A percentile compares a stretch with the other conserved stretches of the same genome.
Evolutionary conservation across 2,329 filamentous ascomycete species (phyloP).

Genomic region (Aspergillus ochraceoroseus): DNA sequence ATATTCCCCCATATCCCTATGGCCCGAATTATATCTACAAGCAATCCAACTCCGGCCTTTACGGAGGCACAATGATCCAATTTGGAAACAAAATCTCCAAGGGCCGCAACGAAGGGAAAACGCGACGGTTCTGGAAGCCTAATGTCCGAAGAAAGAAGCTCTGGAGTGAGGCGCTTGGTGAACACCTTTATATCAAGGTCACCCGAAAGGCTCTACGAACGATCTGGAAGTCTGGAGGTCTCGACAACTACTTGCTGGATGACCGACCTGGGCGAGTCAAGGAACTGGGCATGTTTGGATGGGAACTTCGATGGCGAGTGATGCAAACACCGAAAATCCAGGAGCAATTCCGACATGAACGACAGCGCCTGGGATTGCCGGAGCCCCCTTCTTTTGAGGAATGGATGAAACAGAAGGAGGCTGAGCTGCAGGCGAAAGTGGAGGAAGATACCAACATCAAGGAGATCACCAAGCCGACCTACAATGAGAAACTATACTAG

Average conservation of each 20-base stretch:
- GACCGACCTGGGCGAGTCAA: constrained; percentile 71
- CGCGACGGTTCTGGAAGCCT: constrained; percentile 47
- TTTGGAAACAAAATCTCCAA: constrained; percentile 51
- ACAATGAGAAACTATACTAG: constrained; percentile 30
- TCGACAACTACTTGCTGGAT: constrained; percentile 87
- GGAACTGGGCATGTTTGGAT: constrained; percentile 84
- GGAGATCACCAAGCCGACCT: constrained; percentile 30
- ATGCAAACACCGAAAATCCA: constrained; percentile 71
- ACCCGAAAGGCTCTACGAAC: constrained; percentile 46
- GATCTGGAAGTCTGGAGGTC: constrained; percentile 78
- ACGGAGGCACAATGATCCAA: constrained; percentile 44
- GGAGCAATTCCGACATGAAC: constrained; percentile 61
- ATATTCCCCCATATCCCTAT: constrained; percentile 47
- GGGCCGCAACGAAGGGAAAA: constrained; percentile 47
- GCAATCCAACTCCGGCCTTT: constrained; percentile 47
- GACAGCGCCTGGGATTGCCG: constrained; percentile 61
- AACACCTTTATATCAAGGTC: constrained; percentile 45
- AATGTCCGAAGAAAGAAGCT: constrained; percentile 48
- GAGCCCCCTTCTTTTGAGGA: constrained; percentile 44
- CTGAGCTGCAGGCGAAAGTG: constrained; percentile 38
- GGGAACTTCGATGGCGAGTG: constrained; percentile 82
- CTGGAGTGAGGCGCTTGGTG: constrained; percentile 42
- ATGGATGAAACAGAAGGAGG: constrained; percentile 43
- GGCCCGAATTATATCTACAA: constrained; percentile 43
- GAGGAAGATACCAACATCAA: constrained; percentile 34